Percentiles rank a stretch among this genome's conserved stretches.
These are phyloP conservation scores for Athelia sp. DNA, from an alignment of 1,284 basidiomycete genomes.

Conservation along the genomic window DNA sequence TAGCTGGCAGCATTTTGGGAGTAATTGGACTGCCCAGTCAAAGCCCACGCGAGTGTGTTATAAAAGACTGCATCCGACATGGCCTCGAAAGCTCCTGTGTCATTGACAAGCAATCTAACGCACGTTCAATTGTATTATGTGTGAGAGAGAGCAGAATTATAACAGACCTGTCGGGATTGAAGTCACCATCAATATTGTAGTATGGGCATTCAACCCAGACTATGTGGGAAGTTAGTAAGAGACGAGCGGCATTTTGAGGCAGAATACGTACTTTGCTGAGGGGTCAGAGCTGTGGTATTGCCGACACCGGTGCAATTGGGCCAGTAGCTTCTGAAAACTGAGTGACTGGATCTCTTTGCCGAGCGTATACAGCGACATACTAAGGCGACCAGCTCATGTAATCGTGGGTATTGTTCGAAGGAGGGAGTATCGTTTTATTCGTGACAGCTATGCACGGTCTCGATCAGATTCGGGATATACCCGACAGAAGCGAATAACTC, in stretches of 20 bases:
- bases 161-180: slow-evolving; percentile 24
- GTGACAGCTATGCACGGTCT: slow-evolving; percentile 28
- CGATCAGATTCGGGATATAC: slow-evolving; percentile 2
- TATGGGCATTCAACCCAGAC: slow-evolving; percentile 22
- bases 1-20: slow-evolving; percentile 35
- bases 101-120: slow-evolving; percentile 7
- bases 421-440: slow-evolving; percentile 32
- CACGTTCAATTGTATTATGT: too few relatives aligned
- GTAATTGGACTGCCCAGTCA: slow-evolving; percentile 32
- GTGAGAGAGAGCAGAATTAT: too few relatives aligned
- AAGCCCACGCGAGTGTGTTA: slow-evolving; percentile 52
- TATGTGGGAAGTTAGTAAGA: not conserved
- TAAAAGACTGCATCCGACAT: slow-evolving; percentile 21
- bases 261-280: slow-evolving; percentile 33
- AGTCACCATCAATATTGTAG: slow-evolving; percentile 22
- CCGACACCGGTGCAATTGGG: slow-evolving; percentile 49
- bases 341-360: slow-evolving; percentile 1
- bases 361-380: slow-evolving; percentile 23
- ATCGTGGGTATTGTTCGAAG: slow-evolving; percentile 41
- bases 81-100: not conserved
- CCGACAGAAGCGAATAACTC: slow-evolving; percentile 15
- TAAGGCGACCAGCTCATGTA: slow-evolving; percentile 56
- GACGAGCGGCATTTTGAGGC: slow-evolving; percentile 5
- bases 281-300: slow-evolving; percentile 41
- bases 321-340: slow-evolving; percentile 40